Base-by-base conservation (phyloP, 495 filamentous ascomycete species). In the Symbiotaphrina buchneri region DNA sequence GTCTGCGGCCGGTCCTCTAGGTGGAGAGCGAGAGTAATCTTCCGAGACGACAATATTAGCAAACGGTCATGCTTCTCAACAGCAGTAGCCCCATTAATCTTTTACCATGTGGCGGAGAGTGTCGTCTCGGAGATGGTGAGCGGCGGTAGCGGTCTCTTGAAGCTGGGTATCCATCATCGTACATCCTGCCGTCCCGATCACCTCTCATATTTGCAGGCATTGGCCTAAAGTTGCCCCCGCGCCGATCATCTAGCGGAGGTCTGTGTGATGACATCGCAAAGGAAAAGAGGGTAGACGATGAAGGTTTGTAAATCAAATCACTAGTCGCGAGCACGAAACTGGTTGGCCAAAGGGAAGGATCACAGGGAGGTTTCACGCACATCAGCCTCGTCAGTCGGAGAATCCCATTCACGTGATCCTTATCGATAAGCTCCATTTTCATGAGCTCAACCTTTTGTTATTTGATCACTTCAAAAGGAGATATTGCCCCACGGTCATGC, bases 121-220 rank as follows among this genome's bases (percentile, higher is more conserved):
- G 50, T 47, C 43, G 53, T 41, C 49, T 48, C 52, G 50, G 53
- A 39, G 56, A 58, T 10, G 30, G 30, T 38, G 35, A 10, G 30
- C 30, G 34, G 18, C 38, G 38, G 30, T 28, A 20, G 27, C 42
- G 43, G 32, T 47, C 43, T 31, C 35, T 30, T 29, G 42, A 44
- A 33, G 47, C 49, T 31, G 56, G 57, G 39, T 27, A 18, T n/a
- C 16, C 49, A 39, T 64, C 61, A 36, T 61, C 58, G 38, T 65
- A 62, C 52, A 62, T 58, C 27, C 52, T 47, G 30, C 47, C 55
- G 21, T 62, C 52, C 18, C 53, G 45, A 22, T 59, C 50, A 32
- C 51, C 44, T 15, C 46, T 46, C 30, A 45, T 36, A n/a, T n/a
- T n/a, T n/a, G n/a, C n/a, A n/a, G n/a, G n/a, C n/a, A 10, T 35